These are phyloP conservation scores for Seiridium unicorne DNA, from an alignment of 2,329 filamentous ascomycete species.

Conservation along the genomic window DNA sequence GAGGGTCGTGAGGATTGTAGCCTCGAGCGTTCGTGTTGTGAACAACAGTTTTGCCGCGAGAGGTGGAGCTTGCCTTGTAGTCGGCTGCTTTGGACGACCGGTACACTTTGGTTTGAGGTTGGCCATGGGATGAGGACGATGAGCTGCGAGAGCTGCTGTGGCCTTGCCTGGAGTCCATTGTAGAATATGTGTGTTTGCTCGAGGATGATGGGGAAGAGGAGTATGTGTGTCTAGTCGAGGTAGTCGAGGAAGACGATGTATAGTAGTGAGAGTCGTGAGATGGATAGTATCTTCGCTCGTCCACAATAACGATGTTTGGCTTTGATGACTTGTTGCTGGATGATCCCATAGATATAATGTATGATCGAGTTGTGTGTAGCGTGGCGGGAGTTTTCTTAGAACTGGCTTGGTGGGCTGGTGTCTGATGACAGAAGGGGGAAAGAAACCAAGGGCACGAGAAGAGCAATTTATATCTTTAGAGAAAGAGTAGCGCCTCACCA, in stretches of 20 bases:
- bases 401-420: background rate
- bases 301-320: background rate
- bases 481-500: no score
- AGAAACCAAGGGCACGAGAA: no score
- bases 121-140: background rate
- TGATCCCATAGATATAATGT: background rate
- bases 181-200: background rate
- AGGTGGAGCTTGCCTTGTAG: background rate
- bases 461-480: no score
- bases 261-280: conserved; percentile 1
- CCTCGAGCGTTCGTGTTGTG: background rate
- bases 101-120: background rate
- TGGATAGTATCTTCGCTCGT: conserved; percentile 2
- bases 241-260: background rate
- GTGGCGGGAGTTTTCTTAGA: no score
- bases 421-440: background rate
- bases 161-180: background rate
- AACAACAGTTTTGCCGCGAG: background rate
- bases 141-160: background rate
- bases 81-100: background rate
- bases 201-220: background rate
- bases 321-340: conserved; percentile 8
- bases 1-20: background rate
- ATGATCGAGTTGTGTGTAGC: background rate
- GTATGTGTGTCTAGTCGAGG: background rate